phyloP scores from a whole-genome alignment of 768 basidiomycete species.

The Bullera alba region DNA sequence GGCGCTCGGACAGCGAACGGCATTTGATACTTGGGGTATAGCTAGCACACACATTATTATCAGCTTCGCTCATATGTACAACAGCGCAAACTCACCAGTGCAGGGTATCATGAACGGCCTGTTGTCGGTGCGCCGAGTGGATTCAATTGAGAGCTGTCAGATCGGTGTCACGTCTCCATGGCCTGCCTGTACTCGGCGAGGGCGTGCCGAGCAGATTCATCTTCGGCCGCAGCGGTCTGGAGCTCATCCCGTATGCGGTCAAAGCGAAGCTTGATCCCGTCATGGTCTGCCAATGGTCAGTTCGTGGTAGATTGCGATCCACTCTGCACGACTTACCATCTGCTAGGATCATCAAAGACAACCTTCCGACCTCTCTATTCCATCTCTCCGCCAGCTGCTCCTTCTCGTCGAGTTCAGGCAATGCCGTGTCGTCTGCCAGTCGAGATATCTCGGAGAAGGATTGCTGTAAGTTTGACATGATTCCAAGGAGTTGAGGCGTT shows the following conservation, averaged over 20 bases:
- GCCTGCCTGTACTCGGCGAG: not conserved
- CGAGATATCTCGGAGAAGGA: conserved; percentile 41
- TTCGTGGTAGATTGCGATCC: not conserved
- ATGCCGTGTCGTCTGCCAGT: conserved; percentile 32
- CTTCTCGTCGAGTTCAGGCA: conserved; percentile 4
- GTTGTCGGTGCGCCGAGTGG: not conserved
- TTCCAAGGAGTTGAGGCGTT: conserved; percentile 41
- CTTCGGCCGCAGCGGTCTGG: not conserved
- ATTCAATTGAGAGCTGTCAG: too few species aligned
- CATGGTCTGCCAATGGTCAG: not conserved
- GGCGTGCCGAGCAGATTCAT: not conserved
- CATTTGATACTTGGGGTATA: too few species aligned
- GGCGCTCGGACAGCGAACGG: too few species aligned
- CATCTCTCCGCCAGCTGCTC: not conserved
- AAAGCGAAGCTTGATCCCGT: not conserved
- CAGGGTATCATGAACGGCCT: not conserved
- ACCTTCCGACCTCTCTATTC: conserved; percentile 6
- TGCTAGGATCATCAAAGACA: conserved; percentile 22
- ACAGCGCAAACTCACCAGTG: not conserved
- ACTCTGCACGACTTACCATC: conserved; percentile 17
- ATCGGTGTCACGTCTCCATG: not conserved
- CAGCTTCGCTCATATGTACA: too few species aligned
- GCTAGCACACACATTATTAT: too few species aligned
- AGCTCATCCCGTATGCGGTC: not conserved
- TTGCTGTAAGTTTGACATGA: conserved; percentile 38